Conservation (phyloP, 352 stramenopile genomes). For the Aphanomyces euteiches region DNA sequence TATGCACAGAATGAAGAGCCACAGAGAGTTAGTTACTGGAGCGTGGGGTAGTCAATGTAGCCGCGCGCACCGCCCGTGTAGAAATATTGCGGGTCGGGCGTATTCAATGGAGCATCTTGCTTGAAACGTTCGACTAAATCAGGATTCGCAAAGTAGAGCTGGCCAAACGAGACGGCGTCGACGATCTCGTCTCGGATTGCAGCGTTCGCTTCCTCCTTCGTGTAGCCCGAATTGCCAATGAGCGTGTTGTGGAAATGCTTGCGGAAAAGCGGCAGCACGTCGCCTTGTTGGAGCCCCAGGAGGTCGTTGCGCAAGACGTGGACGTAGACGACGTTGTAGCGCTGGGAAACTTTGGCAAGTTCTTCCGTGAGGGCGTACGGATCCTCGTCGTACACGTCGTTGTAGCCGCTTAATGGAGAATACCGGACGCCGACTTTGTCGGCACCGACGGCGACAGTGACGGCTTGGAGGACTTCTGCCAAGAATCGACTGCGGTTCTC, state of each 20-base stretch:
- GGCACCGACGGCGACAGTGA: conserved; percentile 25
- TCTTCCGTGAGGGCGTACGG: conserved; percentile 33
- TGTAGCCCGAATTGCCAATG: conserved; percentile 53
- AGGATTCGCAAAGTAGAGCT: conserved; percentile 67
- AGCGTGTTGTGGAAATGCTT: conserved; percentile 55
- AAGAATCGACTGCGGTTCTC: conserved; percentile 63
- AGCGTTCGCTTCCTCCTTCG: conserved; percentile 41
- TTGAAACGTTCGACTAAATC: conserved; percentile 59
- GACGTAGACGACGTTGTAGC: conserved; percentile 54
- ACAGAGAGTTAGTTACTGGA: not conserved
- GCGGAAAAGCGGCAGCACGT: conserved; percentile 44
- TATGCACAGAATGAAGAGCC: no score
- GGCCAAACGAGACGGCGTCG: conserved; percentile 63
- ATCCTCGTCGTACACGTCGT: conserved; percentile 12
- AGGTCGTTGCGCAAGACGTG: conserved; percentile 40
- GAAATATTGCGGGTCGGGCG: conserved; percentile 45
- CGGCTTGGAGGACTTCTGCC: conserved; percentile 41
- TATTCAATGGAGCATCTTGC: conserved; percentile 40
- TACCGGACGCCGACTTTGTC: conserved; percentile 23
- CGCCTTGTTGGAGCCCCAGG: conserved; percentile 37
- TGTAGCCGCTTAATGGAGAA: conserved; percentile 25
- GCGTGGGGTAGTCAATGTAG: conserved; percentile 17
- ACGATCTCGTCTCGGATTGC: conserved; percentile 49
- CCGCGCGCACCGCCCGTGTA: conserved; percentile 31
- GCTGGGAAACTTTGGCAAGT: conserved; percentile 41